A percentile compares a stretch with the other conserved stretches of the same genome.
Conservation (phyloP, 1,139 yeast genomes). For the Hemisphaericaspora subhashii region DNA sequence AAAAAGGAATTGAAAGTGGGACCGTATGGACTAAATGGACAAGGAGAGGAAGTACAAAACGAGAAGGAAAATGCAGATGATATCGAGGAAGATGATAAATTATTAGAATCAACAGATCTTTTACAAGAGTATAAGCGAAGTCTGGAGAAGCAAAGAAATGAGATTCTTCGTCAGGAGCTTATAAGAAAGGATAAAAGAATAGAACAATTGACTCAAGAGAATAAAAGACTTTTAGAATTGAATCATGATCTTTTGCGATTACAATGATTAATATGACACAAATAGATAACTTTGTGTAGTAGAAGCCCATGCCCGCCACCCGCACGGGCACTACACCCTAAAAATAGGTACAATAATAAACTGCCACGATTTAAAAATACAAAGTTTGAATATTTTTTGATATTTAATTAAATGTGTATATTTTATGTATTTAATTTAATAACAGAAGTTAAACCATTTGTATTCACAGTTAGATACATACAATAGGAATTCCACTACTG, state of each 20-base stretch:
- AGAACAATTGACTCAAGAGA: slow-evolving; percentile 28
- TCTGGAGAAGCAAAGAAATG: slow-evolving; percentile 20
- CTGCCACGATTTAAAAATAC: too few species aligned
- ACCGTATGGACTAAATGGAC: neutral
- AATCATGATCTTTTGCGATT: slow-evolving; percentile 28
- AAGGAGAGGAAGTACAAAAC: neutral
- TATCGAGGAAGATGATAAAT: neutral
- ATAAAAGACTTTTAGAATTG: slow-evolving; percentile 33
- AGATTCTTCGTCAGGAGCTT: slow-evolving; percentile 26
- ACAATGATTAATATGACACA: slow-evolving; percentile 3
- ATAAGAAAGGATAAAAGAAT: slow-evolving; percentile 24
- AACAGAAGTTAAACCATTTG: too few species aligned
- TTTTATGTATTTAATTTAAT: too few species aligned
- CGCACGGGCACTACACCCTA: too few species aligned
- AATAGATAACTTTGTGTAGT: too few species aligned
- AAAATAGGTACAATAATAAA: too few species aligned
- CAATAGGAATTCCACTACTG: too few species aligned
- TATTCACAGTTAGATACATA: too few species aligned
- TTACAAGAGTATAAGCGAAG: slow-evolving; percentile 12
- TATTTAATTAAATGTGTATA: too few species aligned
- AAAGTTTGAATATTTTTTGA: too few species aligned
- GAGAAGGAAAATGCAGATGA: neutral
- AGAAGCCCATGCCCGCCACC: too few species aligned
- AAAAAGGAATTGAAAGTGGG: slow-evolving; percentile 1
- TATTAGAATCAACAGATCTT: slow-evolving; percentile 8